A percentile compares a stretch with the other conserved stretches of the same genome.
These are phyloP conservation scores for Fragaria vesca DNA, from an alignment of 306 rosid species.

Conservation along the genomic window DNA sequence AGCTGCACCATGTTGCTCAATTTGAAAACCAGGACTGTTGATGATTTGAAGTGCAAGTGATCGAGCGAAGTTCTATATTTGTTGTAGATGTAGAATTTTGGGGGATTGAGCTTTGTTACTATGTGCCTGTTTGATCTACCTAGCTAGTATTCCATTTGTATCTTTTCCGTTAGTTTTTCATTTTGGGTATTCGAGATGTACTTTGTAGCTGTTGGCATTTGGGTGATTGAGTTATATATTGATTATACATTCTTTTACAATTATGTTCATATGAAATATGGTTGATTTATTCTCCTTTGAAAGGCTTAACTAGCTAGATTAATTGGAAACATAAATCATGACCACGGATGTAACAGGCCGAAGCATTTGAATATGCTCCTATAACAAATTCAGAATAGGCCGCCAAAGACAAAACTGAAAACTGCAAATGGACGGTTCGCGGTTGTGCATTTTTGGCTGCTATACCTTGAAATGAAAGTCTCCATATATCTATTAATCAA, in stretches of 20 bases:
- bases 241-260: slow-evolving; percentile 9
- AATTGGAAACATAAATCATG: background rate
- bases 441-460: background rate
- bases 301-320: background rate
- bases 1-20: slow-evolving; percentile 26
- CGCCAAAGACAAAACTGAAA: background rate
- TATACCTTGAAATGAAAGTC: background rate
- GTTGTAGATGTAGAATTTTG: background rate
- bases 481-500: background rate
- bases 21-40: slow-evolving; percentile 5
- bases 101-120: background rate
- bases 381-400: background rate
- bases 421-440: background rate
- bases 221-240: slow-evolving; percentile 7
- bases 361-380: background rate
- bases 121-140: background rate
- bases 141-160: background rate
- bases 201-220: background rate
- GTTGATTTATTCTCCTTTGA: background rate
- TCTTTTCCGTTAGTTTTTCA: background rate
- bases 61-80: background rate
- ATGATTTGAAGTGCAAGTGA: slow-evolving; percentile 29
- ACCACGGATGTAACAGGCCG: background rate
- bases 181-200: background rate
- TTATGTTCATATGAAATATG: background rate